Base-by-base conservation (phyloP, 2,329 filamentous ascomycete genomes). In the Emergomyces africanus region DNA sequence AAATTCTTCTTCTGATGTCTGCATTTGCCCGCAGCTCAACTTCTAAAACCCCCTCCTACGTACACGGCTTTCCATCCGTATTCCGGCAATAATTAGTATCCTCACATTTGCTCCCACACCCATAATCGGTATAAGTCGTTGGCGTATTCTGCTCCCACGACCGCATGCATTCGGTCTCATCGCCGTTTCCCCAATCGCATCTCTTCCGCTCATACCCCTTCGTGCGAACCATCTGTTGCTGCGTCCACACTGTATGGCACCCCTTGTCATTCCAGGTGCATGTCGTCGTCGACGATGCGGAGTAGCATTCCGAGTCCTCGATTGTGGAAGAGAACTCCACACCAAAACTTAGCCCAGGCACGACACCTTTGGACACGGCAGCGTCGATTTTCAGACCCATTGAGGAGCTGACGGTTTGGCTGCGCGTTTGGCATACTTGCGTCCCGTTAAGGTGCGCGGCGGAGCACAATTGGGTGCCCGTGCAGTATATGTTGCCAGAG, bases 401-500 rank as follows among this genome's bases (percentile, higher is more conserved):
- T 3, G 50, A 54, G n/a, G 12, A 10, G 33, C 50, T 54, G n/a
- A 54, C 50, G 10, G n/a, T 54, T n/a, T 54, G 8, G 33, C 30
- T 54, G 50, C 50, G 50, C 15, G 50, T 23, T 39, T 54, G 50
- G 33, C 50, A 54, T 37, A 54, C 50, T 39, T 39, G 33, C 18
- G 50, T 54, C 18, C 50, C 50, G 20, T 54, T 54, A 23, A 54
- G 50, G 10, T 54, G 33, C 5, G 50, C 20, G 30, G 33, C 33
- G 33, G 30, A 33, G n/a, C 50, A 54, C n/a, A 23, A 23, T 35
- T 54, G 50, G 5, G 50, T 54, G 20, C 33, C 50, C 30, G 50
- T 54, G 50, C 50, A 54, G 50, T 54, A 54, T 14, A 54, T 54
- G 30, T 54, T 54, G 50, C 50, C 50, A n/a, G 50, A 54, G 5